phyloP scores from a whole-genome alignment of 2,329 filamentous ascomycete genomes.

The Neospermospora avenae region DNA sequence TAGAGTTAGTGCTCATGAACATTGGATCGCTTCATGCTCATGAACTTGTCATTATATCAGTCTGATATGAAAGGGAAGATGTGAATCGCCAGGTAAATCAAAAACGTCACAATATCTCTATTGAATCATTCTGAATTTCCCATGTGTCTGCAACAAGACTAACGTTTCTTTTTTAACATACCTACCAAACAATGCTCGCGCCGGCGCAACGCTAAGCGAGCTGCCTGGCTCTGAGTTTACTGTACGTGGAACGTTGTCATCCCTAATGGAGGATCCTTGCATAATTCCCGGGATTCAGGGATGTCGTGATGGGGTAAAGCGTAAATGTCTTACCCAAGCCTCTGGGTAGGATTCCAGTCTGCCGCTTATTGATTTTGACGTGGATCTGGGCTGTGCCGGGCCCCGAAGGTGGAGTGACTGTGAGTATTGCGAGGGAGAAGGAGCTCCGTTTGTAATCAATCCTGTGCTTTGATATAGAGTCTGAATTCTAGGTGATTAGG shows the following conservation, averaged over 20 bases:
- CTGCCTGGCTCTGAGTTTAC: constrained; percentile 91
- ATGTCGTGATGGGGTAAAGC: constrained; percentile 92
- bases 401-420: background rate
- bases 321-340: constrained; percentile 11
- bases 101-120: too few relatives aligned
- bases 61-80: constrained; percentile 94
- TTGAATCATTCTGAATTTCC: too few relatives aligned
- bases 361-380: background rate
- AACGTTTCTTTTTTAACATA: background rate
- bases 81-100: background rate
- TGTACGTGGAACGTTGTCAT: constrained; percentile 95
- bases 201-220: constrained; percentile 68
- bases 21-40: constrained; percentile 91
- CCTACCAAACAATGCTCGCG: background rate
- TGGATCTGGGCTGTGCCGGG: constrained; percentile 3
- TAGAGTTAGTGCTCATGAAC: constrained; percentile 88
- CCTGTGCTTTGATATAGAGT: too few relatives aligned
- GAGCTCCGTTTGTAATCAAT: background rate
- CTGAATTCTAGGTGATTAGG: too few relatives aligned
- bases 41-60: constrained; percentile 42
- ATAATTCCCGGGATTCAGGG: constrained; percentile 73
- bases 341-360: background rate
- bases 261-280: constrained; percentile 92
- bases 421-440: too few relatives aligned
- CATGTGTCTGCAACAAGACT: too few relatives aligned